Conservation (phyloP, 2,329 filamentous ascomycete species). For the Periglandula ipomoeae region DNA sequence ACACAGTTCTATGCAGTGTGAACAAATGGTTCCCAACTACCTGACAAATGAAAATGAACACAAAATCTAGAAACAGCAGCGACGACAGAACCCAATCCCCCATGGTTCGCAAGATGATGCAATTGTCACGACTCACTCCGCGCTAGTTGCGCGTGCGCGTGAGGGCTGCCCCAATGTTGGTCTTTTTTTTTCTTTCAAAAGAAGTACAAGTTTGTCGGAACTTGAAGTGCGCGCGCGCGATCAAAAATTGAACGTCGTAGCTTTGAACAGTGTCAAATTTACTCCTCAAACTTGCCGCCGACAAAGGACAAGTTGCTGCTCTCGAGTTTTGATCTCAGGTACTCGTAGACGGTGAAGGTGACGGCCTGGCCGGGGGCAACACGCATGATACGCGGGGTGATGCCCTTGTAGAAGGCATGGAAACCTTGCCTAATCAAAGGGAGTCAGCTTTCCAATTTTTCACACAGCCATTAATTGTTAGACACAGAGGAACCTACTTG, state of each 20-base stretch:
- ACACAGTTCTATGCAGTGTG: background rate
- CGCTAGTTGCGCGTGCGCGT: background rate
- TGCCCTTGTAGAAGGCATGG: constrained; percentile 97
- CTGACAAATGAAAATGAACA: background rate
- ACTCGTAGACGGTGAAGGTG: constrained; percentile 72
- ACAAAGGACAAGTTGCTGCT: constrained; percentile 50
- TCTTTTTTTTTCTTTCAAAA: background rate
- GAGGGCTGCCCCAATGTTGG: background rate
- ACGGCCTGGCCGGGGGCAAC: constrained; percentile 90
- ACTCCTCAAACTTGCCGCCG: constrained; percentile 61
- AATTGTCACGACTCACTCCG: background rate
- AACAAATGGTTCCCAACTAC: background rate
- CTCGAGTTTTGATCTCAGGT: constrained; percentile 63
- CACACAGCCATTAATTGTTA: too few species aligned
- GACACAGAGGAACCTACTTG: constrained; percentile 42
- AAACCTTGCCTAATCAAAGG: constrained; percentile 60
- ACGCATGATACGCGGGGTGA: constrained; percentile 94
- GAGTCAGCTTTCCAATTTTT: too few species aligned
- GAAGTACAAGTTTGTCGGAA: background rate
- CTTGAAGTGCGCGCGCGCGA: too few species aligned
- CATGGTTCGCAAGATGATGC: background rate
- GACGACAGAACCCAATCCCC: background rate
- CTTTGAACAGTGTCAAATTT: constrained; percentile 17
- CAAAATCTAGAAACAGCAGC: background rate
- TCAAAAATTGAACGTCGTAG: too few species aligned